phyloP scores from a whole-genome alignment of 2,329 filamentous ascomycete species.

The Nannizziopsis barbatae region DNA sequence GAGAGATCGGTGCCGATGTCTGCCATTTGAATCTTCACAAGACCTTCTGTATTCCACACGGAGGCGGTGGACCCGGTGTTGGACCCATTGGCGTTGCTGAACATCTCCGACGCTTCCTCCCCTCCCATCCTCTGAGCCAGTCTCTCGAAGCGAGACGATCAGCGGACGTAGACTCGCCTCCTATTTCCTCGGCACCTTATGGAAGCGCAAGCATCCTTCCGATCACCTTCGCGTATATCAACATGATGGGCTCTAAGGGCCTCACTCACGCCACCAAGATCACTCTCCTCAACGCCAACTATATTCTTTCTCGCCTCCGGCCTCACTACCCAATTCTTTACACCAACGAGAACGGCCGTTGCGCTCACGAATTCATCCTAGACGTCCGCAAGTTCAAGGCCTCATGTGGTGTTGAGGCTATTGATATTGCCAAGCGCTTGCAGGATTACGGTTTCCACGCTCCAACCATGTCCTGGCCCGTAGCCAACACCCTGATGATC shows the following conservation, averaged over 20 bases:
- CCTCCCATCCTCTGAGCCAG: slow-evolving; percentile 54
- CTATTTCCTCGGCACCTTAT: slow-evolving; percentile 68
- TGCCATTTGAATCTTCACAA: slow-evolving; percentile 98
- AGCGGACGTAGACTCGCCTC: slow-evolving; percentile 42
- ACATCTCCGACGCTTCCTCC: slow-evolving; percentile 66
- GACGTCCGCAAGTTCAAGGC: slow-evolving; percentile 79
- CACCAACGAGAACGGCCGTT: slow-evolving; percentile 76
- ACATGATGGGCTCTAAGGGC: slow-evolving; percentile 76
- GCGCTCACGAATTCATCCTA: slow-evolving; percentile 95
- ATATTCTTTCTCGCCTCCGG: slow-evolving; percentile 78
- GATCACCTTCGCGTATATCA: slow-evolving; percentile 91
- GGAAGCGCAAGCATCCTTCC: slow-evolving; percentile 86
- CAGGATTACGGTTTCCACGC: slow-evolving; percentile 98
- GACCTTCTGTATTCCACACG: slow-evolving; percentile 97
- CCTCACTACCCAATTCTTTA: slow-evolving; percentile 86
- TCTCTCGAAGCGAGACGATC: slow-evolving; percentile 31
- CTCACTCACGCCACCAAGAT: slow-evolving; percentile 84
- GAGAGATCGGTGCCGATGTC: slow-evolving; percentile 89
- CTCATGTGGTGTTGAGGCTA: slow-evolving; percentile 71
- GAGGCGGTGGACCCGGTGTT: slow-evolving; percentile 84
- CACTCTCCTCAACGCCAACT: slow-evolving; percentile 93
- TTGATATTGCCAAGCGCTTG: slow-evolving; percentile 90
- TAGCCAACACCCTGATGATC: slow-evolving; percentile 93
- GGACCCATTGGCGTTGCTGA: slow-evolving; percentile 86
- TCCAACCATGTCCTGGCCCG: slow-evolving; percentile 94